These are phyloP conservation scores for Auricularia sp. DNA, from an alignment of 768 basidiomycete genomes.

Conservation along the genomic window DNA sequence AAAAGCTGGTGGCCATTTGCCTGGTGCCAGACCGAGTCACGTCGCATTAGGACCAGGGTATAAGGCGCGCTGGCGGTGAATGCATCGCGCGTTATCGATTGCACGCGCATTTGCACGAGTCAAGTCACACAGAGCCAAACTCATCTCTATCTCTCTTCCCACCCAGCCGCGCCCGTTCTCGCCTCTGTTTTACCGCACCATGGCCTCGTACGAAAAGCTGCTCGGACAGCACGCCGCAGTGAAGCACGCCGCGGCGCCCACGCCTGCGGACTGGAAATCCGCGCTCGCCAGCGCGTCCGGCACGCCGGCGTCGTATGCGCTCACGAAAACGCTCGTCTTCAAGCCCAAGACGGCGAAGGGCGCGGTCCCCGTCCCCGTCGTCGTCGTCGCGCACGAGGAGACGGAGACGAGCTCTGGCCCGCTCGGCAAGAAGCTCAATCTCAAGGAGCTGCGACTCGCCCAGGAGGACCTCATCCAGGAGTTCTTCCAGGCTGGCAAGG, in stretches of 20 bases:
- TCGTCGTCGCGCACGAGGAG: slow-evolving; percentile 76
- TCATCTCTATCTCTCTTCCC: not conserved
- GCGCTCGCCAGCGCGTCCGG: slow-evolving; percentile 49
- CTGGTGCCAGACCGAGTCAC: not conserved
- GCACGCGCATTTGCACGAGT: not conserved
- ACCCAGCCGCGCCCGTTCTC: not conserved
- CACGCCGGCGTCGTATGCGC: slow-evolving; percentile 40
- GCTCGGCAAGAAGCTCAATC: slow-evolving; percentile 66
- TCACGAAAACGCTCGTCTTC: slow-evolving; percentile 86
- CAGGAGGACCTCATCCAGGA: slow-evolving; percentile 78
- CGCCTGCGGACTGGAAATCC: slow-evolving; percentile 70
- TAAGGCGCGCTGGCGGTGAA: not conserved
- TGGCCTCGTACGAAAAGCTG: not conserved
- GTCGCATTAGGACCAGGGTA: not conserved
- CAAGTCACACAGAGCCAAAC: not conserved
- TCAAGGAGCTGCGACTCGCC: slow-evolving; percentile 84
- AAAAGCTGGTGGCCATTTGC: too few species aligned
- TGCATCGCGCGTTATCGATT: not conserved
- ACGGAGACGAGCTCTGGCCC: slow-evolving; percentile 74
- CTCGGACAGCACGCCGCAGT: slow-evolving; percentile 24
- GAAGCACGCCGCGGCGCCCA: slow-evolving; percentile 51
- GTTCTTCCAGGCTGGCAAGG: slow-evolving; percentile 76
- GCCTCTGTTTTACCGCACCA: not conserved
- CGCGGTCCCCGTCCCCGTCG: slow-evolving; percentile 71
- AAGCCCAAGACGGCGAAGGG: slow-evolving; percentile 95